Percentiles rank a stretch among this genome's conserved stretches.
Evolutionary conservation across 2,329 filamentous ascomycete species (phyloP).

Genomic region (Teratosphaeria destructans): DNA sequence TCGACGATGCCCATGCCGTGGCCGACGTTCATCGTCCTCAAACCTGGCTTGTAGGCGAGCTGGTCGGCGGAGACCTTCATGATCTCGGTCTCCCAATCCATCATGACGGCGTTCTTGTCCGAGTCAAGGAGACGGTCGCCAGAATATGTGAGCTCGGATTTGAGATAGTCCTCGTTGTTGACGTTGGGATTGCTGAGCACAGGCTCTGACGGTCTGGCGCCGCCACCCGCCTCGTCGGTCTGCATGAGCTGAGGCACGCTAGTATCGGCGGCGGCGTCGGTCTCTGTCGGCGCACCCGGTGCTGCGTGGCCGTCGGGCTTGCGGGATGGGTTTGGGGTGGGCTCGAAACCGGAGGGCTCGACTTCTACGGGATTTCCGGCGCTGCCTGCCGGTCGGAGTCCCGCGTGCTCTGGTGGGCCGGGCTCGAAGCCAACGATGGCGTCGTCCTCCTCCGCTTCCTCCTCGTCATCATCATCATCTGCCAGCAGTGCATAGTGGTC

Average conservation of each 20-base stretch:
- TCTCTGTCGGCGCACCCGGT: constrained; percentile 3
- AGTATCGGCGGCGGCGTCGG: constrained; percentile 7
- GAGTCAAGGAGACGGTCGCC: constrained; percentile 38
- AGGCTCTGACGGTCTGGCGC: constrained; percentile 13
- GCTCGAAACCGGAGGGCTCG: constrained; percentile 18
- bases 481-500: constrained; percentile 69
- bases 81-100: constrained; percentile 43
- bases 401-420: constrained; percentile 7
- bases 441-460: constrained; percentile 28
- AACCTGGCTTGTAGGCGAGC: constrained; percentile 28
- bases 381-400: not conserved
- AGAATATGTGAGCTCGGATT: constrained; percentile 38
- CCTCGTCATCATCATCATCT: constrained; percentile 45
- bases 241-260: constrained; percentile 15
- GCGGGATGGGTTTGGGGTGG: constrained; percentile 23
- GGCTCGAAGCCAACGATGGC: constrained; percentile 26
- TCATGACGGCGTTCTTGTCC: constrained; percentile 43
- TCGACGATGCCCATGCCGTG: constrained; percentile 45
- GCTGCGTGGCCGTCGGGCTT: constrained; percentile 13
- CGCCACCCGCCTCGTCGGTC: constrained; percentile 17
- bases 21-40: constrained; percentile 40
- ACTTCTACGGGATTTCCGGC: constrained; percentile 1
- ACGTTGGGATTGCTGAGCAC: constrained; percentile 27
- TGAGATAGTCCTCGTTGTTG: constrained; percentile 39
- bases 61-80: constrained; percentile 38